Base-by-base conservation (phyloP, 2,329 filamentous ascomycete genomes). In the Epichloe bromicola region DNA sequence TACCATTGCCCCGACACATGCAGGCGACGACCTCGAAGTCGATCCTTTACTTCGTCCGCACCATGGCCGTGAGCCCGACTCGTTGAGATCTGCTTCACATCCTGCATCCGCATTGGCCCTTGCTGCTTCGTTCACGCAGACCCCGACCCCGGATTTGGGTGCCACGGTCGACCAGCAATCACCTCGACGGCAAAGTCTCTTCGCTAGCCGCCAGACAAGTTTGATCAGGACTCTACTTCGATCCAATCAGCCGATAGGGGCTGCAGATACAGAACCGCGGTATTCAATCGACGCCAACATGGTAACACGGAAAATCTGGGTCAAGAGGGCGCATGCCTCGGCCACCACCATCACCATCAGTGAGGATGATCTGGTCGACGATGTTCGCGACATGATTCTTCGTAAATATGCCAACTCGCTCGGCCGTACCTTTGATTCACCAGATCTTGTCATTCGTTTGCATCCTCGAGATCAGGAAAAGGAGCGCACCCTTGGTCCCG, bases 391-490 rank as follows among this genome's bases (percentile, higher is more conserved):
- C 59, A 81, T 88, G 74, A 93, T 97, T 52, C 72, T 97, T 59
- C 82, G 81, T 61, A 97, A 97, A 72, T 98, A 97, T 67, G 82
- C 83, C 59, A 97, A 98, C 68, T 94, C 89, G 14, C 75, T 98
- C 26, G 91, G 91, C 48, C 83, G 83, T 59, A 86, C 79, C 49
- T 96, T 90, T 66, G 93, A 98, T 69, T 78, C 93, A 11, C 93
- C 93, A 12, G 93, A 98, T 66, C 78, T 98, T 52, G 82, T 79
- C 11, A 74, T 97, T 56, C 82, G 86, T 56, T 86, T 97, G 58
- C 65, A 76, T 15, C 80, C 86, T n/a, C 78, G 88, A 51, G 84
- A 88, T 59, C 68, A 76, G 63, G 68, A 71, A 55, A 72, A 63
- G 40, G 88, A 90, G 61, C 81, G 89, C 44, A 68, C 79, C 0